Evolutionary conservation across 2,329 filamentous ascomycete genomes (phyloP).

Genomic region (Meredithiella fracta): DNA sequence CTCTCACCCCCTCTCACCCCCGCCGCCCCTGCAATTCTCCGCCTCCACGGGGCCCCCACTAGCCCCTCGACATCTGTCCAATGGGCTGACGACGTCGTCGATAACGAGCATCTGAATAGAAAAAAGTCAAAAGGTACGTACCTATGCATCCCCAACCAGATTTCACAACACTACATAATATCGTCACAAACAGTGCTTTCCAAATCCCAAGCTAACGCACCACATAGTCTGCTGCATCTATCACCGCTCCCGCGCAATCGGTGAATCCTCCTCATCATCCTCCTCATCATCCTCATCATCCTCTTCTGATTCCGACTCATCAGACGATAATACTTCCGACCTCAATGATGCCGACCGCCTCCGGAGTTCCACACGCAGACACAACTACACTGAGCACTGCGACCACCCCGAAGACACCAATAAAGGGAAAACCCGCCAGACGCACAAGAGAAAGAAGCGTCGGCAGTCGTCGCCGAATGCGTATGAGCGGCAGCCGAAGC

Average conservation of each 20-base stretch:
- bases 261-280: constrained; percentile 50
- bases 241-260: constrained; percentile 65
- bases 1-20: not conserved
- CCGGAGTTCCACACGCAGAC: constrained; percentile 16
- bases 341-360: constrained; percentile 21
- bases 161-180: too few relatives aligned
- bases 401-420: too few relatives aligned
- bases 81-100: constrained; percentile 85
- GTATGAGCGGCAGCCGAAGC: constrained; percentile 51
- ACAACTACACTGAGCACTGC: not conserved
- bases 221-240: constrained; percentile 99
- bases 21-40: constrained; percentile 24
- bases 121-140: constrained; percentile 79
- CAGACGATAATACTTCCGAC: constrained; percentile 18
- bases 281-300: constrained; percentile 29
- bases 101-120: constrained; percentile 87
- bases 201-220: too few relatives aligned
- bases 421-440: too few relatives aligned
- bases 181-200: not conserved
- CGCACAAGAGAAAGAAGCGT: constrained; percentile 24
- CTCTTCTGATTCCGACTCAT: constrained; percentile 32
- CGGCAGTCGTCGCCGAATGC: constrained; percentile 57
- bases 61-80: constrained; percentile 45
- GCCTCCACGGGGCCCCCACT: constrained; percentile 32
- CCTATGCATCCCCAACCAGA: not conserved